Conservation (phyloP, 768 basidiomycete species). For the Macrocybe gigantea region DNA sequence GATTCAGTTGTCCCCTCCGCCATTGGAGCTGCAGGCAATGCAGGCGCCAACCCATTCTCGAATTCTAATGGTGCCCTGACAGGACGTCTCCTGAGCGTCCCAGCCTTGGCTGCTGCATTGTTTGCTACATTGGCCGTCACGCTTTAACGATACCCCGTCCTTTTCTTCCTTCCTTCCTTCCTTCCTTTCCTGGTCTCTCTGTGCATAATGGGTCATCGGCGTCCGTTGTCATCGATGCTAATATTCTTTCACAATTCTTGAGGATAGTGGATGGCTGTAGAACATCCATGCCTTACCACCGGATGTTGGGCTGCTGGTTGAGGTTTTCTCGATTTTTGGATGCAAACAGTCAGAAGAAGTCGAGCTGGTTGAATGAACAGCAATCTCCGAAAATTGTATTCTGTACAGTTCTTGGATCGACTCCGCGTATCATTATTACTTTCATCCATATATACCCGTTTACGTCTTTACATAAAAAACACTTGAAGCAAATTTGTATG, state of each 20-base stretch:
- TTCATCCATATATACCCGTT: too few relatives aligned
- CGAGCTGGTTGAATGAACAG: slow-evolving; percentile 15
- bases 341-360: slow-evolving; percentile 15
- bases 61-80: slow-evolving; percentile 22
- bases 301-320: slow-evolving; percentile 13
- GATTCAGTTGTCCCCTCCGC: slow-evolving; percentile 7
- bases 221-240: too few relatives aligned
- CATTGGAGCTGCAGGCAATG: slow-evolving; percentile 42
- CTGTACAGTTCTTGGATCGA: too few relatives aligned
- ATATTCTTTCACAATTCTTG: too few relatives aligned
- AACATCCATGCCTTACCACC: background rate
- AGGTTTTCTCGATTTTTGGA: slow-evolving; percentile 12
- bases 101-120: slow-evolving; percentile 35
- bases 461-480: too few relatives aligned
- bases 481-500: too few relatives aligned
- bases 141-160: slow-evolving; percentile 28
- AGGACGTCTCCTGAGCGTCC: slow-evolving; percentile 31
- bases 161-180: slow-evolving; percentile 6
- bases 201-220: too few relatives aligned
- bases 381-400: slow-evolving; percentile 5
- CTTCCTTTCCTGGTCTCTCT: slow-evolving; percentile 12
- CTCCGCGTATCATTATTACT: too few relatives aligned
- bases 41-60: slow-evolving; percentile 27
- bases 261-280: too few relatives aligned
- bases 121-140: slow-evolving; percentile 30